phyloP scores from a whole-genome alignment of 2,329 filamentous ascomycete species.

The Leptographium lundbergii region DNA sequence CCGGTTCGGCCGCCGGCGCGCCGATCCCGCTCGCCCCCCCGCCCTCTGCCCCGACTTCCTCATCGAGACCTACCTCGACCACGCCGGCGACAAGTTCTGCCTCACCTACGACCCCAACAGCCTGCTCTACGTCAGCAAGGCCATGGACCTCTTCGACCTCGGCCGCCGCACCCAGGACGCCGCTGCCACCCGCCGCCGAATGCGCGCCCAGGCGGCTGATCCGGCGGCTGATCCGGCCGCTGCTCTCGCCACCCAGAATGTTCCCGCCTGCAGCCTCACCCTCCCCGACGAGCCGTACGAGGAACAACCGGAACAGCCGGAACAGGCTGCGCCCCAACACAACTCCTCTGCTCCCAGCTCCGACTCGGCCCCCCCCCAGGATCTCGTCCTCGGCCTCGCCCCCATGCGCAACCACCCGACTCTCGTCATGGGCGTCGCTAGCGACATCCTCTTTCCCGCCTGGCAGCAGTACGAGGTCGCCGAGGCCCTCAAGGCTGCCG shows the following conservation, averaged over 20 bases:
- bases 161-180: conserved; percentile 57
- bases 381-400: conserved; percentile 65
- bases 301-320: conserved; percentile 51
- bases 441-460: conserved; percentile 90
- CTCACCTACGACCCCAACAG: conserved; percentile 95
- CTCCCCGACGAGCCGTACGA: conserved; percentile 76
- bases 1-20: conserved; percentile 76
- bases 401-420: conserved; percentile 64
- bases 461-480: conserved; percentile 97
- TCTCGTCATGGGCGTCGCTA: conserved; percentile 85
- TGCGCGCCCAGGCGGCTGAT: conserved; percentile 31
- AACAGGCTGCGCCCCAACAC: conserved; percentile 12
- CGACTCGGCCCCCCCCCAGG: conserved; percentile 52
- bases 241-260: background rate
- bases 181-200: conserved; percentile 47
- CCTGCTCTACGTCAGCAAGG: conserved; percentile 90
- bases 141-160: conserved; percentile 96
- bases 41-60: conserved; percentile 95
- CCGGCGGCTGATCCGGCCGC: background rate
- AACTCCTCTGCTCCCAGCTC: conserved; percentile 12
- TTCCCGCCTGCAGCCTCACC: conserved; percentile 57
- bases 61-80: conserved; percentile 95
- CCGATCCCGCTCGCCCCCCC: conserved; percentile 74
- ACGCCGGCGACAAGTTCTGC: conserved; percentile 96
- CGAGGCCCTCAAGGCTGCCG: conserved; percentile 61